A percentile compares a stretch with the other conserved stretches of the same genome.
Conservation (phyloP, 1,284 basidiomycete genomes). For the Stereum hirsutum region DNA sequence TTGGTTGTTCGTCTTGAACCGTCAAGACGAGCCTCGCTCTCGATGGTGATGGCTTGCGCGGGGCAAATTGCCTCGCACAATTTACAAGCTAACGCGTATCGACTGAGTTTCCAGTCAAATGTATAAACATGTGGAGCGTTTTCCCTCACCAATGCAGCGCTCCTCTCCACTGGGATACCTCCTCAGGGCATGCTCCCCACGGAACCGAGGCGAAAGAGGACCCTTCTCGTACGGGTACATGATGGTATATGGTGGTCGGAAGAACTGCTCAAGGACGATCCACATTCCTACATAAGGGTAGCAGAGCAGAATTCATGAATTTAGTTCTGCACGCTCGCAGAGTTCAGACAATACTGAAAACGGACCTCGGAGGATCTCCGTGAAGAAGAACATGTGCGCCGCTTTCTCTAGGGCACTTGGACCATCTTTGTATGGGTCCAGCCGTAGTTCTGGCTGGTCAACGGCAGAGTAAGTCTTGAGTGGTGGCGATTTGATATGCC, state of each 20-base stretch:
- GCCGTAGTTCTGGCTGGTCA: slow-evolving; percentile 35
- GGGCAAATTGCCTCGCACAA: slow-evolving; percentile 99
- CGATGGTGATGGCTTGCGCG: slow-evolving; percentile 99
- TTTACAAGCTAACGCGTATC: slow-evolving; percentile 90
- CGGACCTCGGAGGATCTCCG: slow-evolving; percentile 92
- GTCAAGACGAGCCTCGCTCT: slow-evolving; percentile 93
- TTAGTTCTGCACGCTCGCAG: not conserved
- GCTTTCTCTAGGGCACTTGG: slow-evolving; percentile 94
- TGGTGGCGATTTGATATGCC: slow-evolving; percentile 21
- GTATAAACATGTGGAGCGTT: slow-evolving; percentile 1
- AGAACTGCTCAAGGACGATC: slow-evolving; percentile 98
- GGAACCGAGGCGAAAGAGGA: slow-evolving; percentile 94
- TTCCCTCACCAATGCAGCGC: slow-evolving; percentile 84
- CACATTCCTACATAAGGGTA: slow-evolving; percentile 74
- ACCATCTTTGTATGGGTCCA: slow-evolving; percentile 64
- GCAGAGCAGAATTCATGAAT: slow-evolving; percentile 2
- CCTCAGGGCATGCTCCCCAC: slow-evolving; percentile 97
- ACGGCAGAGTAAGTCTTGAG: slow-evolving; percentile 29
- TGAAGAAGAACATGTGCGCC: slow-evolving; percentile 96
- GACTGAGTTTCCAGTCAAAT: slow-evolving; percentile 7
- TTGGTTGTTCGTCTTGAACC: slow-evolving; percentile 96
- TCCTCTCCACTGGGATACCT: slow-evolving; percentile 98
- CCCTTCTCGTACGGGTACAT: slow-evolving; percentile 99
- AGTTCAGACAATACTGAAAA: not conserved
- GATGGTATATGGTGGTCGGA: slow-evolving; percentile 97